Evolutionary conservation across 768 basidiomycete species (phyloP), one percentile per base, ranked within the genome.

Genomic region (Strobilomyces dryophilus): DNA sequence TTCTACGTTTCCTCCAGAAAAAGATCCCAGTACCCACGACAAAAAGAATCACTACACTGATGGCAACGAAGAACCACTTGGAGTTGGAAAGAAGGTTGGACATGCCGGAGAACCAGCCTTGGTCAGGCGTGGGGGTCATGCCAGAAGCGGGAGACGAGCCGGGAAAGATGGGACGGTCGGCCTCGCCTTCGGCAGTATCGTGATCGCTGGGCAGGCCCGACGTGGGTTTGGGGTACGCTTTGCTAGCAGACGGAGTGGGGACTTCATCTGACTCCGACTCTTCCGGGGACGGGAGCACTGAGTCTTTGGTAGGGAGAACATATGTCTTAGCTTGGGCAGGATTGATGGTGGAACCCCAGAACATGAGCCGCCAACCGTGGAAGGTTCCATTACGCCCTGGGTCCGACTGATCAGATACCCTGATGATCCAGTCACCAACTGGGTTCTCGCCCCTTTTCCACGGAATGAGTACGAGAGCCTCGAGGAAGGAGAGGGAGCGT

Each of bases 331-430:
- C 82, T 58, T 81, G 78, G 4, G 78, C 65, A 2, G 91, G 73
- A 67, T 98, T 92, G 46, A 89, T 79, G 24, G 84, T 76, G 31
- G 89, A 85, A 18, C 97, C 97, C 92, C 92, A 99, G 37, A 99
- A 79, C 53, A 86, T 82, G 74, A 98, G 84, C 50, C 84, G 85
- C 95, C 95, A 99, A 17, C 90, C 89, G 35, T 92, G 76, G 76
- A 99, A 93, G 8, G 73, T 74, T 40, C 84, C 84, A 42, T 79
- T 83, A 55, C 79, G 74, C 1, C 68, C 66, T 11, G 76, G 70
- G n/a, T 80, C 84, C 39, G 75, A 75, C 61, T 87, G 85, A 64
- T 99, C 97, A 29, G 82, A 84, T 15, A 99, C 92, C 39, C 70
- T 82, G 53, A 99, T 81, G 0, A 82, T 92, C 97, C 97, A 99